These are phyloP conservation scores for Biscogniauxia sp. DNA, from an alignment of 2,329 filamentous ascomycete genomes.

Conservation along the genomic window DNA sequence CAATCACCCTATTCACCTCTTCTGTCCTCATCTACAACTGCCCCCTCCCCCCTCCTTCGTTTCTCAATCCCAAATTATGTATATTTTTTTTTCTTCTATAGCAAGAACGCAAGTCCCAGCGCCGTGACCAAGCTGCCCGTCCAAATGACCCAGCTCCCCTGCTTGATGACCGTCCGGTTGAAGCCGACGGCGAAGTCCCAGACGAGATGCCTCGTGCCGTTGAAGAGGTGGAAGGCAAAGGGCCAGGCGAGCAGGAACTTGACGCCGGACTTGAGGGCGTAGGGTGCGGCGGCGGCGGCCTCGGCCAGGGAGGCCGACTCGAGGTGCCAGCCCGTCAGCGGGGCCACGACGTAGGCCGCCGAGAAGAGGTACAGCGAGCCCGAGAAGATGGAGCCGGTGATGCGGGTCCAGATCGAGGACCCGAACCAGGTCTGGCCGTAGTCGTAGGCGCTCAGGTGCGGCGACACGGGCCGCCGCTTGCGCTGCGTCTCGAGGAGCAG, in stretches of 20 bases:
- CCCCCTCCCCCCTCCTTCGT: background rate
- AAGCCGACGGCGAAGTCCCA: conserved; percentile 54
- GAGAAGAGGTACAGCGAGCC: conserved; percentile 78
- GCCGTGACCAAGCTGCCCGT: conserved; percentile 41
- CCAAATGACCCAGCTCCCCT: conserved; percentile 49
- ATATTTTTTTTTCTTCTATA: conserved; percentile 31
- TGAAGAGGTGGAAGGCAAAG: conserved; percentile 57
- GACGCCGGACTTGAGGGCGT: conserved; percentile 55
- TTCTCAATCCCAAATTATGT: background rate
- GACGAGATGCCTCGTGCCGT: conserved; percentile 53
- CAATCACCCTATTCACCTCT: no score
- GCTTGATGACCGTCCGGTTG: conserved; percentile 44
- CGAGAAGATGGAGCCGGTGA: conserved; percentile 74
- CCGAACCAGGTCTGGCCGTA: conserved; percentile 82
- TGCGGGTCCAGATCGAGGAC: conserved; percentile 71
- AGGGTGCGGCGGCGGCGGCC: conserved; percentile 57
- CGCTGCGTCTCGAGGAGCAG: conserved; percentile 79
- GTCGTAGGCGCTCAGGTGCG: conserved; percentile 84
- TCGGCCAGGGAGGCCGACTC: conserved; percentile 60
- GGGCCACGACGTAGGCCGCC: conserved; percentile 75
- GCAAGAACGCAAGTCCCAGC: conserved; percentile 47
- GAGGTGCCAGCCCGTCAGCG: conserved; percentile 64
- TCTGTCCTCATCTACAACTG: background rate
- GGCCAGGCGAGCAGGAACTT: conserved; percentile 59
- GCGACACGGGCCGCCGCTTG: conserved; percentile 74